Evolutionary conservation across 2,329 filamentous ascomycete species (phyloP), one percentile per base, ranked within the genome.

Genomic region (Aspergillus sp.): DNA sequence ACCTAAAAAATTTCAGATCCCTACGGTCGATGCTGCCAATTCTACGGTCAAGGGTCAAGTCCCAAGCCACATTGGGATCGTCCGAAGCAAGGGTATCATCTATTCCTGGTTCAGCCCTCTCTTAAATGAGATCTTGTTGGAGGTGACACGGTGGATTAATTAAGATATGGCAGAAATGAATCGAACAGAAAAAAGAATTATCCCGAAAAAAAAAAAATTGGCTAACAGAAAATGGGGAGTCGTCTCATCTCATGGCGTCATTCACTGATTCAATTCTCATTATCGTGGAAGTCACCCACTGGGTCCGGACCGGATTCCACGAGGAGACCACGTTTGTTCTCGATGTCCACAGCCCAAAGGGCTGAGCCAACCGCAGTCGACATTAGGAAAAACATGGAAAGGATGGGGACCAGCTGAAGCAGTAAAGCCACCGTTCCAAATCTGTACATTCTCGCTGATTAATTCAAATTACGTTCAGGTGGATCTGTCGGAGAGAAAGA

Each of bases 321-420:
- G 36, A 73, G 61, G 52, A 63, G 58, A 50, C 70, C 68, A 31
- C 73, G 77, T 65, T 85, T 80, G 56, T 85, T 81, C 75, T 98
- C 93, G 54, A 97, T 78, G 64, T 89, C 87, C 2, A 88, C 88
- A 2, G 87, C 91, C 93, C 94, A 98, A 39, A 98, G 79, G 1
- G 92, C 94, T 49, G 91, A 89, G 2, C 94, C 95, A 20, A 87
- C 86, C 1, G 93, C 90, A 3, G 90, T 92, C 0, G 94, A 97
- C 65, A 99, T 78, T 45, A 98, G 82, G 74, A 98, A 97, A 72
- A 98, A 87, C 83, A 99, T 96, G n/a, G 90, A 96, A 52, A 97
- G 77, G 12, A 94, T 83, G 1, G 95, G 95, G 9, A 97, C 83
- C n/a, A 98, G 83, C 77, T 97, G 91, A 29, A 98, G 77, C 6